phyloP scores from a whole-genome alignment of 1,284 basidiomycete species.

The Ganoderma lingzhi region DNA sequence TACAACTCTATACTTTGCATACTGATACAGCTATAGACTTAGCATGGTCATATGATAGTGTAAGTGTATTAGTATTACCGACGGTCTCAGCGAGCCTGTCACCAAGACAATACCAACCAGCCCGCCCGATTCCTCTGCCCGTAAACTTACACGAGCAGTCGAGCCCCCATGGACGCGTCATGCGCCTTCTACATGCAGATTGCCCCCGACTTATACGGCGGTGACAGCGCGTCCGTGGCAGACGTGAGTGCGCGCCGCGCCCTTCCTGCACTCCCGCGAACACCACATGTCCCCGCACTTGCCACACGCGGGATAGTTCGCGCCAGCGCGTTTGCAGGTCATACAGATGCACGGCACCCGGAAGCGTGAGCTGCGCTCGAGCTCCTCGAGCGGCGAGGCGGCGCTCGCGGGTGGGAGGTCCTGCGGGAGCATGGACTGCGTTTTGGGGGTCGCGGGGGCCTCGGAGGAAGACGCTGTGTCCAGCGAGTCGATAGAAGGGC shows the following conservation, averaged over 20 bases:
- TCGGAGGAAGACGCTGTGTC: constrained; percentile 40
- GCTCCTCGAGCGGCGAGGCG: constrained; percentile 58
- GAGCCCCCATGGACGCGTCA: neutral
- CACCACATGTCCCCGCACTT: constrained; percentile 74
- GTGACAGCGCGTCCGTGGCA: constrained; percentile 42
- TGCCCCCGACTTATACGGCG: neutral
- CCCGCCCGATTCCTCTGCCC: constrained; percentile 1
- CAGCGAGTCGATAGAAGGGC: constrained; percentile 41
- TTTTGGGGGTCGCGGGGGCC: constrained; percentile 38
- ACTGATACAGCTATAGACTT: neutral
- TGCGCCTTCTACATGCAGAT: neutral
- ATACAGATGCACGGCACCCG: constrained; percentile 55
- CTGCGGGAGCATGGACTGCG: constrained; percentile 31
- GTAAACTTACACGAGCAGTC: constrained; percentile 1
- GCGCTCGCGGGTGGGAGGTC: constrained; percentile 41
- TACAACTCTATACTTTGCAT: constrained; percentile 2
- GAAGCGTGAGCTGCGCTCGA: constrained; percentile 65
- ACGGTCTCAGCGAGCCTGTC: constrained; percentile 12
- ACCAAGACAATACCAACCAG: constrained; percentile 8
- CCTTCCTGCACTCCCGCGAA: constrained; percentile 68
- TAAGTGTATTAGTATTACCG: neutral
- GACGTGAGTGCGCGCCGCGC: constrained; percentile 52
- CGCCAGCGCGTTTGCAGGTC: constrained; percentile 63
- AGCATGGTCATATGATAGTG: constrained; percentile 17
- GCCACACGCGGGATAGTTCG: constrained; percentile 71